Percentiles rank a stretch among this genome's conserved stretches.
Evolutionary conservation across 1,284 basidiomycete genomes (phyloP).

Genomic region (Pisolithus thermaeus): DNA sequence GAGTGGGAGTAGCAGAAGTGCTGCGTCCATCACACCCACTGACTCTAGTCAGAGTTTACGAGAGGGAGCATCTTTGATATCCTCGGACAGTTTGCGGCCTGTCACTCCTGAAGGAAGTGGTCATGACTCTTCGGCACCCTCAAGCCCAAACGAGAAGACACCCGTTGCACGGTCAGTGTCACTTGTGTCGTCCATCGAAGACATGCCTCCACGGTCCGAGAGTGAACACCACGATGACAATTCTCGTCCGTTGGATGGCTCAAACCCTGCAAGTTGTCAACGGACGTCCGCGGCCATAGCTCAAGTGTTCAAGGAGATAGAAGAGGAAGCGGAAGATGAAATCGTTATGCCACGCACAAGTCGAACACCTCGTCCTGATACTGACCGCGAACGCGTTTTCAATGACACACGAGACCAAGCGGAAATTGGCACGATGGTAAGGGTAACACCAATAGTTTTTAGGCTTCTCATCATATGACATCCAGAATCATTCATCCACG

Average conservation of each 20-base stretch:
- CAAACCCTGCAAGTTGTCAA: constrained; percentile 48
- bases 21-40: constrained; percentile 47
- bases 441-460: constrained; percentile 8
- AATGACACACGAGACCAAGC: constrained; percentile 15
- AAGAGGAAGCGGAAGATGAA: constrained; percentile 63
- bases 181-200: constrained; percentile 27
- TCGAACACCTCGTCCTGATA: constrained; percentile 37
- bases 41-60: constrained; percentile 39
- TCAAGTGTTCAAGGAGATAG: constrained; percentile 66
- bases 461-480: constrained; percentile 15
- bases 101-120: constrained; percentile 46
- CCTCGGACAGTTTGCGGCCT: constrained; percentile 43
- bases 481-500: constrained; percentile 12
- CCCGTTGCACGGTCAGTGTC: constrained; percentile 36
- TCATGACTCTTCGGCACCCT: constrained; percentile 36
- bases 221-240: constrained; percentile 22
- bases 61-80: constrained; percentile 38
- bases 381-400: constrained; percentile 18
- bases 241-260: constrained; percentile 11
- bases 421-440: constrained; percentile 19
- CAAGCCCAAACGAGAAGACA: constrained; percentile 45
- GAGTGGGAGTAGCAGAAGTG: constrained; percentile 39
- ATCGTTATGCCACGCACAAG: constrained; percentile 64
- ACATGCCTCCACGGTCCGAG: constrained; percentile 15
- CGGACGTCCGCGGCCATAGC: constrained; percentile 66